A percentile compares a stretch with the other conserved stretches of the same genome.
phyloP scores from a whole-genome alignment of 768 basidiomycete species.

The Rhizopogon sp. region DNA sequence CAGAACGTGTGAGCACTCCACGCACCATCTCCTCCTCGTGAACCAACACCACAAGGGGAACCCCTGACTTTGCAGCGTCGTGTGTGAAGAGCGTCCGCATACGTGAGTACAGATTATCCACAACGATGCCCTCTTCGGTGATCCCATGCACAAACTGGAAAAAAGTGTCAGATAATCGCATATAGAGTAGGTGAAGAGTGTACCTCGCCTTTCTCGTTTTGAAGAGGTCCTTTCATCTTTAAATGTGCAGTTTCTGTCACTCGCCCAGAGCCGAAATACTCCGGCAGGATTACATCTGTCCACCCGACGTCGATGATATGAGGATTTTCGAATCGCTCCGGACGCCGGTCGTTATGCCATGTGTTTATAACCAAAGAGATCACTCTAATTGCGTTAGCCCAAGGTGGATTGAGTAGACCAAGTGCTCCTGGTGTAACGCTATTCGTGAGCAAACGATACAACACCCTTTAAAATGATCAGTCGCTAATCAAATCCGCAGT shows the following conservation, averaged over 20 bases:
- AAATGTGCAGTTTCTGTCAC: slow-evolving; percentile 16
- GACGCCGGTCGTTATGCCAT: slow-evolving; percentile 30
- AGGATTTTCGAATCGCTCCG: slow-evolving; percentile 27
- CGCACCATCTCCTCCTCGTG: slow-evolving; percentile 35
- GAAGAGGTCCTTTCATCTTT: slow-evolving; percentile 5
- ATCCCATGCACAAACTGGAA: slow-evolving; percentile 11
- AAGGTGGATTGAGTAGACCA: slow-evolving; percentile 23
- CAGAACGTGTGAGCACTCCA: slow-evolving; percentile 35
- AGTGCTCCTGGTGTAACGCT: slow-evolving; percentile 25
- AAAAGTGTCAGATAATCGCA: slow-evolving; percentile 1
- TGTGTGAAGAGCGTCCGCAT: slow-evolving; percentile 17
- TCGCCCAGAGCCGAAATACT: slow-evolving; percentile 15
- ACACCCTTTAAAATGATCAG: slow-evolving; percentile 15
- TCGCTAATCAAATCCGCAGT: neutral
- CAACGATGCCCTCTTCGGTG: slow-evolving; percentile 2
- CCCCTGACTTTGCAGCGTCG: slow-evolving; percentile 10
- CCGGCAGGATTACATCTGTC: slow-evolving; percentile 32
- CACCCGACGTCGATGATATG: slow-evolving; percentile 34
- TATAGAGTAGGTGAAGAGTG: neutral
- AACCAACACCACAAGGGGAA: slow-evolving; percentile 44
- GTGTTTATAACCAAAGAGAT: slow-evolving; percentile 33
- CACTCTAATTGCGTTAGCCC: slow-evolving; percentile 28
- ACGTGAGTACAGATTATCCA: slow-evolving; percentile 6
- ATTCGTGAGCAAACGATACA: slow-evolving; percentile 27
- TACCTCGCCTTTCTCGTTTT: slow-evolving; percentile 13